Conservation (phyloP, 169 alveolate species). For the Pseudocohnilembus persalinus region DNA sequence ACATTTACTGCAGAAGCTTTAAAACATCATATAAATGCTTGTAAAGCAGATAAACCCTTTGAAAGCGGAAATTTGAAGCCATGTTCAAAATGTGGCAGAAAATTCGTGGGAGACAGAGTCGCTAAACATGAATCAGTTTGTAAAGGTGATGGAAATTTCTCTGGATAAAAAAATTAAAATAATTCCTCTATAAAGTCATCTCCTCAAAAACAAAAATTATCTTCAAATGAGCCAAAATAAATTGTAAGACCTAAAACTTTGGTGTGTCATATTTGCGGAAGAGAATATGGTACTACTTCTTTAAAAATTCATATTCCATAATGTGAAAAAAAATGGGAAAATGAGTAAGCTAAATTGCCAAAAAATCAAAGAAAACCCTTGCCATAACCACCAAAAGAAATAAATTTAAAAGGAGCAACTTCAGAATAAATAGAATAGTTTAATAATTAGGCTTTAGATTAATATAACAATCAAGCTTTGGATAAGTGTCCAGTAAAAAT, state of each 20-base stretch:
- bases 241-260: neutral
- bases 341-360: constrained; percentile 56
- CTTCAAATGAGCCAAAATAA: neutral
- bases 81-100: constrained; percentile 68
- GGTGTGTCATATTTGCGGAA: constrained; percentile 35
- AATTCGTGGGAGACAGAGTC: constrained; percentile 64
- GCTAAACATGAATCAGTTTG: constrained; percentile 60
- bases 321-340: constrained; percentile 67
- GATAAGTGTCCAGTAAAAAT: neutral
- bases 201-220: neutral
- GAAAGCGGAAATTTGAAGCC: constrained; percentile 34
- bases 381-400: constrained; percentile 50
- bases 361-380: constrained; percentile 51
- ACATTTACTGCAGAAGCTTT: constrained; percentile 41
- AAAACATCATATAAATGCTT: constrained; percentile 36
- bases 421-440: neutral
- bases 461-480: neutral
- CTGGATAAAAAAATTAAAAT: neutral
- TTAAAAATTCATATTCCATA: constrained; percentile 68
- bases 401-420: neutral
- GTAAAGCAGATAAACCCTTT: constrained; percentile 41
- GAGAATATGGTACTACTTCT: constrained; percentile 62
- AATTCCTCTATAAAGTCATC: neutral
- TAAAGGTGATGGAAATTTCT: constrained; percentile 8
- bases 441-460: neutral